Percentiles rank a stretch among this genome's conserved stretches.
Evolutionary conservation across 148 eudicot genomes (phyloP).

Genomic region (Beta vulgaris): DNA sequence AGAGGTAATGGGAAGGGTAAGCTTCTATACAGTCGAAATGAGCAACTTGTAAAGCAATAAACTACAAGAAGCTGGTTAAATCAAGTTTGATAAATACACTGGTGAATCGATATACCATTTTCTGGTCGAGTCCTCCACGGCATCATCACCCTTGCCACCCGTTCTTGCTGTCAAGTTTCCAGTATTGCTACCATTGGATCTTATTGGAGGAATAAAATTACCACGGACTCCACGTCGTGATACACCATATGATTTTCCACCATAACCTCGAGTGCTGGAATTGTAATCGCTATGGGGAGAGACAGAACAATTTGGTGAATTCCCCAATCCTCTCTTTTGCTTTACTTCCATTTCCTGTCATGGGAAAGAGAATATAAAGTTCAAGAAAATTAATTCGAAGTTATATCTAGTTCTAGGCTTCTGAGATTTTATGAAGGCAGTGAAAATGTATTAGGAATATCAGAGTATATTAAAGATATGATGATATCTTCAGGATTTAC

Average conservation of each 20-base stretch:
- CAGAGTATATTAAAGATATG: too few species aligned
- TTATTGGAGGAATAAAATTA: conserved; percentile 92
- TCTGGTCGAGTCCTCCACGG: conserved; percentile 75
- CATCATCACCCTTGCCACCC: conserved; percentile 75
- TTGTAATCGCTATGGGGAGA: conserved; percentile 66
- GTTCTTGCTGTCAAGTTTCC: conserved; percentile 62
- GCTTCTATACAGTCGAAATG: neutral
- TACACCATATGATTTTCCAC: conserved; percentile 70
- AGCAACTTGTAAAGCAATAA: neutral
- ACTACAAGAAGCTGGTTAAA: neutral
- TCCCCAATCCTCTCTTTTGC: conserved; percentile 61
- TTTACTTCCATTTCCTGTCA: conserved; percentile 85
- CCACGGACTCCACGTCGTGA: conserved; percentile 97
- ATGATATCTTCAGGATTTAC: neutral
- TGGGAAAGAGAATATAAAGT: neutral
- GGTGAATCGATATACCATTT: conserved; percentile 60
- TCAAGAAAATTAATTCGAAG: neutral
- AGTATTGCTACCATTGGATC: conserved; percentile 61
- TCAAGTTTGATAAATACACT: neutral
- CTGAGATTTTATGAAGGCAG: neutral
- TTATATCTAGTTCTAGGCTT: neutral
- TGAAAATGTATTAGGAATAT: too few species aligned
- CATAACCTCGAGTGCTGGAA: conserved; percentile 46
- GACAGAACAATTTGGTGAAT: conserved; percentile 60
- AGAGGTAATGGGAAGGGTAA: neutral